These are phyloP conservation scores for Tripterygium wilfordii DNA, from an alignment of 177 flowering plant genomes.

Conservation along the genomic window DNA sequence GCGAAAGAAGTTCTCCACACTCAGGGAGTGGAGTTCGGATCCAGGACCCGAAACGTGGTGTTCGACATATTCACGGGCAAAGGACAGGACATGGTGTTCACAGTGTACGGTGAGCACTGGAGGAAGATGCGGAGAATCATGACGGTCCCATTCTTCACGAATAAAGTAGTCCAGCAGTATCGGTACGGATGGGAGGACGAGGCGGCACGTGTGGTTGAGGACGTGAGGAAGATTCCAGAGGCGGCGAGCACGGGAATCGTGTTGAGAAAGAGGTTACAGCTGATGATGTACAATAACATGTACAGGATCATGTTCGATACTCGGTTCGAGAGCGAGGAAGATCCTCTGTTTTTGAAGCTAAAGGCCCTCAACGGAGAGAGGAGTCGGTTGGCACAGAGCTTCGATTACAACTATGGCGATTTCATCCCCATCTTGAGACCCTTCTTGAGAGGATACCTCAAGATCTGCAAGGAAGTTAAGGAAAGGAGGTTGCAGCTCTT, in stretches of 20 bases:
- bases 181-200: slow-evolving; percentile 68
- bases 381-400: slow-evolving; percentile 75
- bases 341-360: slow-evolving; percentile 57
- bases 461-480: slow-evolving; percentile 66
- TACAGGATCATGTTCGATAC: slow-evolving; percentile 78
- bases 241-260: slow-evolving; percentile 52
- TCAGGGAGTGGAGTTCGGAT: slow-evolving; percentile 83
- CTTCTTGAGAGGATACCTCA: slow-evolving; percentile 62
- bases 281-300: slow-evolving; percentile 86
- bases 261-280: slow-evolving; percentile 53
- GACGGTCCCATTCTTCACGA: slow-evolving; percentile 87
- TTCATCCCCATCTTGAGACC: slow-evolving; percentile 79
- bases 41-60: slow-evolving; percentile 69
- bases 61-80: slow-evolving; percentile 81
- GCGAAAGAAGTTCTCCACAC: slow-evolving; percentile 79
- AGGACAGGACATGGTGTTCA: slow-evolving; percentile 87
- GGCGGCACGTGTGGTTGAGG: slow-evolving; percentile 51
- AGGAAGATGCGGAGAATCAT: slow-evolving; percentile 80
- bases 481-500: slow-evolving; percentile 62
- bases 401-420: slow-evolving; percentile 81
- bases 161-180: slow-evolving; percentile 81
- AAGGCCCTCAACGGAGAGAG: slow-evolving; percentile 72
- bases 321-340: slow-evolving; percentile 71
- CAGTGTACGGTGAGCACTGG: slow-evolving; percentile 89
- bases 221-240: slow-evolving; percentile 43